Conservation (phyloP, 1,284 basidiomycete genomes). For the Melampsora americana region DNA sequence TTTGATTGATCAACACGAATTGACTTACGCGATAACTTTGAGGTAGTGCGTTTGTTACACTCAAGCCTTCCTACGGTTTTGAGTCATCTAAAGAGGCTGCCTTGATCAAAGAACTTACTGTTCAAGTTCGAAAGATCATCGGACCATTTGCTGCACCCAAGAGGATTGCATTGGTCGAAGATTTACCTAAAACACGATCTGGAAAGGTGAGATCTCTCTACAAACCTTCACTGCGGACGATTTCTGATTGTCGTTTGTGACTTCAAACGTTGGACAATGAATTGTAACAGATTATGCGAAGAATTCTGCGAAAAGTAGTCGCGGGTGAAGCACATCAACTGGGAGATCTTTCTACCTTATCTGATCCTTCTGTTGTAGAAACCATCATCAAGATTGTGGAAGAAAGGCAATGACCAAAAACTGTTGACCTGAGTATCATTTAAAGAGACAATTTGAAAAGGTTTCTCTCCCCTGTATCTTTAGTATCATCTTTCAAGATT, state of each 20-base stretch:
- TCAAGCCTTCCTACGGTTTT: slow-evolving; percentile 72
- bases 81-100: slow-evolving; percentile 64
- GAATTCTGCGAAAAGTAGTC: slow-evolving; percentile 91
- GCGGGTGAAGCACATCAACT: slow-evolving; percentile 89
- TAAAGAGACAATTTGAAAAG: no score
- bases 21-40: slow-evolving; percentile 52
- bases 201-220: slow-evolving; percentile 67
- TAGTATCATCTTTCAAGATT: no score
- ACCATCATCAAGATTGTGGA: slow-evolving; percentile 36
- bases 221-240: background rate
- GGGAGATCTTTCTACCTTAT: slow-evolving; percentile 79
- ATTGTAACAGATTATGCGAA: slow-evolving; percentile 72
- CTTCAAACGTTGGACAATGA: background rate
- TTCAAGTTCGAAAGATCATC: slow-evolving; percentile 93
- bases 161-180: slow-evolving; percentile 77
- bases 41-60: slow-evolving; percentile 57
- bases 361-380: slow-evolving; percentile 61
- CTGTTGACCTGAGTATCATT: background rate
- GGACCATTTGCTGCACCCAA: slow-evolving; percentile 94
- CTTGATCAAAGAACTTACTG: slow-evolving; percentile 79
- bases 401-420: background rate
- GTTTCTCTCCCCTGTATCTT: no score
- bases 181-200: slow-evolving; percentile 93
- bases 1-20: slow-evolving; percentile 39
- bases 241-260: background rate